Evolutionary conservation across 2,329 filamentous ascomycete genomes (phyloP).

Genomic region (Fusarium neocosmosporiellum): DNA sequence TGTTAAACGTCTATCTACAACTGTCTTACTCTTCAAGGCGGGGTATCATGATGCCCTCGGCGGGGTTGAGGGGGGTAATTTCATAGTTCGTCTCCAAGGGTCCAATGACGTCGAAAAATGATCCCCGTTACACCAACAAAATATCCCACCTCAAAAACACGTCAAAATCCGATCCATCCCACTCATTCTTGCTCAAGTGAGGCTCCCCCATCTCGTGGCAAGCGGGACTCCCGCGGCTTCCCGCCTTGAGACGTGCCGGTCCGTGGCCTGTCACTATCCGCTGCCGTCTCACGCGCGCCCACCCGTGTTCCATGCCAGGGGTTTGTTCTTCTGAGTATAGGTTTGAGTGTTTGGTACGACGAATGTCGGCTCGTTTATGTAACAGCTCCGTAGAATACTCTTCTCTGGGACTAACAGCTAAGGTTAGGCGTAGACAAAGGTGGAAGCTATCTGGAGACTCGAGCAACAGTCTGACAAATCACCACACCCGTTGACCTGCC

Average conservation of each 20-base stretch:
- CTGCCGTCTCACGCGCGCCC: neutral
- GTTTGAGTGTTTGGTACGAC: neutral
- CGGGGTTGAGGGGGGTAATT: conserved; percentile 29
- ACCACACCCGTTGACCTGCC: neutral
- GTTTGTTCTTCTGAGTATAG: neutral
- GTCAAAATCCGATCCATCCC: conserved; percentile 11
- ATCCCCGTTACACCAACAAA: conserved; percentile 19
- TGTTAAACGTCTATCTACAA: neutral
- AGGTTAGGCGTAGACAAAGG: neutral
- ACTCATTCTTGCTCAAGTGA: conserved; percentile 37
- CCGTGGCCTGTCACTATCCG: neutral
- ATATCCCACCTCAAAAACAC: neutral
- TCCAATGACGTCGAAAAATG: conserved; percentile 24
- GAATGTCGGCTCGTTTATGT: neutral
- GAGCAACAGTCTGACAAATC: neutral
- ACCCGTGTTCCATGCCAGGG: neutral
- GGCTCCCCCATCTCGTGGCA: neutral
- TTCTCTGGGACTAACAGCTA: neutral
- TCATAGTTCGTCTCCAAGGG: neutral
- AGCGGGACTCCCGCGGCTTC: neutral
- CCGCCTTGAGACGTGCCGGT: neutral
- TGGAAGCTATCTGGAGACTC: neutral
- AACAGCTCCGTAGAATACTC: neutral
- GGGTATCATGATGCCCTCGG: conserved; percentile 8
- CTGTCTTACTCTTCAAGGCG: neutral